These are phyloP conservation scores for Boechera divaricarpa DNA, from an alignment of 345 rosid species.

Conservation along the genomic window DNA sequence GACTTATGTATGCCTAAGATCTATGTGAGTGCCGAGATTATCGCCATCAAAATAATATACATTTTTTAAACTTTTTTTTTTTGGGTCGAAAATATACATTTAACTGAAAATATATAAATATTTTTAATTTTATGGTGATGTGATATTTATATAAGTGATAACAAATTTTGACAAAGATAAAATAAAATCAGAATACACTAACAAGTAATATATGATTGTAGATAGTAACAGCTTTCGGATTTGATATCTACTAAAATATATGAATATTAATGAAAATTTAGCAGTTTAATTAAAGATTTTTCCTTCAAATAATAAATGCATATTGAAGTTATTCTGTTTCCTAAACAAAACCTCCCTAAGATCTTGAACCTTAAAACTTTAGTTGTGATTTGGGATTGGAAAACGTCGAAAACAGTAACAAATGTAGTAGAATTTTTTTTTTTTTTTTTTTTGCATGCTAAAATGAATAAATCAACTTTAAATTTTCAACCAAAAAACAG, in stretches of 20 bases:
- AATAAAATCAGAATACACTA: background rate
- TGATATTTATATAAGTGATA: background rate
- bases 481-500: background rate
- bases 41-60: background rate
- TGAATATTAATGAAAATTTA: background rate
- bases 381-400: background rate
- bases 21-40: conserved; percentile 30
- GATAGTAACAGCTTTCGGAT: background rate
- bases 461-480: background rate
- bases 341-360: background rate
- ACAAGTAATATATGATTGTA: background rate
- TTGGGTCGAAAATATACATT: too few relatives aligned
- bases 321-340: conserved; percentile 1
- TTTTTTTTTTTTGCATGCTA: too few relatives aligned
- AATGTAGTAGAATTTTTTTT: too few relatives aligned
- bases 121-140: background rate
- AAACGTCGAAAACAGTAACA: background rate
- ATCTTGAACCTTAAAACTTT: background rate
- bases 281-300: background rate
- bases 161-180: background rate
- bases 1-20: conserved; percentile 1
- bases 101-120: background rate
- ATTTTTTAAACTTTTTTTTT: background rate
- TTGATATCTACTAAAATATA: background rate
- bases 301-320: background rate